phyloP scores from a whole-genome alignment of 208 protist genomes.

The Crithidia brevicula region DNA sequence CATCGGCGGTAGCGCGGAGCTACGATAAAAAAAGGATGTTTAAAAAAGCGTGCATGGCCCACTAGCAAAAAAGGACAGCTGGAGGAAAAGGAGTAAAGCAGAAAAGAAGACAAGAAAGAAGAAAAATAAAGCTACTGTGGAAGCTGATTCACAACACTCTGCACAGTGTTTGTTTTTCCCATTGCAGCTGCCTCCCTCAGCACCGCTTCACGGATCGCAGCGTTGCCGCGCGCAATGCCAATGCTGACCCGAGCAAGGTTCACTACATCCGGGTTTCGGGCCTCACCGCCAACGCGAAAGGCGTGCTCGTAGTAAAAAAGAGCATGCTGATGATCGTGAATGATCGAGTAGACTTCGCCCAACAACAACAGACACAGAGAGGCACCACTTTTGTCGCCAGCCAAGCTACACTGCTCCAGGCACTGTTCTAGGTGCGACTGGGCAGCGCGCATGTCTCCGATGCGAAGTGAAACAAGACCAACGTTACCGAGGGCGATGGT shows the following conservation, averaged over 20 bases:
- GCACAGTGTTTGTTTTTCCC: constrained; percentile 61
- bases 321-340: constrained; percentile 85
- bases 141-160: constrained; percentile 59
- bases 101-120: constrained; percentile 9
- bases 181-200: constrained; percentile 61
- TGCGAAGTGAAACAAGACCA: constrained; percentile 71
- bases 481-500: constrained; percentile 87
- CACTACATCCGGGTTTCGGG: constrained; percentile 66
- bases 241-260: constrained; percentile 83
- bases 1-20: no score
- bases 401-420: constrained; percentile 83
- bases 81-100: not conserved
- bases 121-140: constrained; percentile 28
- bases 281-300: constrained; percentile 83
- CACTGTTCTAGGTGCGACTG: constrained; percentile 82
- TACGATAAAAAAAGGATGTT: no score
- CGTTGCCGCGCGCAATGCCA: constrained; percentile 76
- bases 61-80: not conserved
- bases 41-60: no score
- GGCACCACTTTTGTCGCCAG: constrained; percentile 82
- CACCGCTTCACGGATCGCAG: constrained; percentile 64
- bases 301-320: constrained; percentile 92
- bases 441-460: constrained; percentile 79
- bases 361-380: constrained; percentile 85
- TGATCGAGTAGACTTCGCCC: constrained; percentile 85